Evolutionary conservation across 345 rosid species (phyloP), one percentile per base, ranked within the genome.

Genomic region (Linum usitatissimum): DNA sequence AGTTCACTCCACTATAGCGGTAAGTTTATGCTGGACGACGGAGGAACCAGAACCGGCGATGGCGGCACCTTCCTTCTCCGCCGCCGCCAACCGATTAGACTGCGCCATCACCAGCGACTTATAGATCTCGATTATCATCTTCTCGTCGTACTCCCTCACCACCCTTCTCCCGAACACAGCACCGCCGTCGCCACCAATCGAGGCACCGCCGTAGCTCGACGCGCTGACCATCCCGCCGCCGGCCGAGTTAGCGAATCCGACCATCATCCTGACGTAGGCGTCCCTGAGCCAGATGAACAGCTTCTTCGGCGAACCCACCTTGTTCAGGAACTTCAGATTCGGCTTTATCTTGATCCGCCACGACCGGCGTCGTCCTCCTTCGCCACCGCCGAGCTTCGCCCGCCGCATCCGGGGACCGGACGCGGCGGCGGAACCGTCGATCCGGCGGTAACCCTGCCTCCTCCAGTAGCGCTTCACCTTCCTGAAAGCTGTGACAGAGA

Each of bases 251-350:
- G 84, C 83, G 4, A 85, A 42, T 14, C 81, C 60, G 31, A 84
- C 65, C 90, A 84, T 84, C 90, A 81, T 76, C 20, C 74, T 84
- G 61, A 80, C 83, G 67, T 82, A 84, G n/a, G 86, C 82, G 65
- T 84, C 90, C 1, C 94, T 70, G 14, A 86, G 76, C 82, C 88
- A 82, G 28, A 76, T 75, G 18, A 84, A 30, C 30, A 79, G 20
- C 72, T 69, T 78, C 76, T 78, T 86, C 9, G 90, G 88, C 21
- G 78, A 66, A 0, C 74, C 21, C 23, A 53, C 19, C 10, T 60
- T 31, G 53, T 53, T 65, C 3, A 65, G n/a, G 53, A 77, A 38
- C 64, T 65, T 70, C 7, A 81, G 70, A 78, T 75, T 81, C 0
- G 83, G 79, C 68, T 66, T 76, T 59, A 71, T 63, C 83, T 81